phyloP scores from a whole-genome alignment of 306 rosid species.

The Fragaria ananassa region DNA sequence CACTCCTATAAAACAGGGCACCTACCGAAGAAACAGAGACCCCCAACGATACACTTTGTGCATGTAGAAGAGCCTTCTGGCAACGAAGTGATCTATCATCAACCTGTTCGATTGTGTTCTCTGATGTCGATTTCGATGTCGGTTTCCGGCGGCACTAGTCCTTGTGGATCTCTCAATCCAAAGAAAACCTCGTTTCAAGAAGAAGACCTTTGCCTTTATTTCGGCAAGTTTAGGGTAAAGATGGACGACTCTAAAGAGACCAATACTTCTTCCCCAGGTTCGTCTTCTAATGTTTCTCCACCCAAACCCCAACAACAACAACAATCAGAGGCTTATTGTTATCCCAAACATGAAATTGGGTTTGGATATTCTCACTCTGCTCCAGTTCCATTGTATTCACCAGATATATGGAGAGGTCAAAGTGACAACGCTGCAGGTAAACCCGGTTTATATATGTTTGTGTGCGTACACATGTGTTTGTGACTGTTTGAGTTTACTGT shows the following conservation, averaged over 20 bases:
- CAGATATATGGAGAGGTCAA: conserved; percentile 5
- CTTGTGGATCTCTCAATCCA: background rate
- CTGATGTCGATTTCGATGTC: background rate
- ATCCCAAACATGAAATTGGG: background rate
- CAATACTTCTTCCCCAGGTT: background rate
- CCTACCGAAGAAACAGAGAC: no score
- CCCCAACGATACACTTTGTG: background rate
- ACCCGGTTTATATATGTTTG: background rate
- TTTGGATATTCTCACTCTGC: background rate
- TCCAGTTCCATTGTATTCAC: conserved; percentile 11
- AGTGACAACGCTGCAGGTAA: background rate
- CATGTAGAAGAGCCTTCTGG: background rate
- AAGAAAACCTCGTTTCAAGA: background rate
- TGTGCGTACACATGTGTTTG: background rate
- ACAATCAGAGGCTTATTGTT: background rate
- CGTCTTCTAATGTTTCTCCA: conserved; percentile 4
- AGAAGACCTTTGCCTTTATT: conserved; percentile 6
- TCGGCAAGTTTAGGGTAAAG: background rate
- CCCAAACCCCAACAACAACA: background rate
- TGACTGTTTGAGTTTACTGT: background rate
- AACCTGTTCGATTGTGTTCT: background rate
- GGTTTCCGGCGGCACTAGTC: background rate
- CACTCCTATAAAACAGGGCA: background rate
- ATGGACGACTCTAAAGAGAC: background rate
- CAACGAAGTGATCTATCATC: background rate